These are phyloP conservation scores for Allium sativum DNA, from an alignment of 106 monocot genomes.

Conservation along the genomic window DNA sequence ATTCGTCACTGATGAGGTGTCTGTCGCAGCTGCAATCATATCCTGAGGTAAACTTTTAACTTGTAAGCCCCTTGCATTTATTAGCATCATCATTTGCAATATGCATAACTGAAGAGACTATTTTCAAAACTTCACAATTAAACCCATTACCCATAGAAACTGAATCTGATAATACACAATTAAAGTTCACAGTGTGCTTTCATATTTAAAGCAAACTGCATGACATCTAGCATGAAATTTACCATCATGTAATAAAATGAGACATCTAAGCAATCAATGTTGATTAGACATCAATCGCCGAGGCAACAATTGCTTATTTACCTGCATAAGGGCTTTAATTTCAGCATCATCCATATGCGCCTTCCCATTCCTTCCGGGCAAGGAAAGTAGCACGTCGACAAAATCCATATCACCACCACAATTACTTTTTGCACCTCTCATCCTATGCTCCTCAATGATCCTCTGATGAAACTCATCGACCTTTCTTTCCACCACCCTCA, in stretches of 20 bases:
- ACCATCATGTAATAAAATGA: no score
- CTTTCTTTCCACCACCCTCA: constrained; percentile 79
- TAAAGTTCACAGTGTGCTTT: no score
- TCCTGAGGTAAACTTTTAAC: constrained; percentile 27
- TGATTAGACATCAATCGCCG: constrained; percentile 66
- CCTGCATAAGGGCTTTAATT: constrained; percentile 90
- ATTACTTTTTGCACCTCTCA: constrained; percentile 11
- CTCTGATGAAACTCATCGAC: constrained; percentile 76
- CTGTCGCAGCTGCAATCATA: constrained; percentile 88
- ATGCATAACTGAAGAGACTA: no score
- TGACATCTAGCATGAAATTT: no score
- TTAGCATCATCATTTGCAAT: background rate
- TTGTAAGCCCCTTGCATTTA: background rate
- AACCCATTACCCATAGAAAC: no score
- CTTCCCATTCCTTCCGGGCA: constrained; percentile 77
- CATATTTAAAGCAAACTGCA: no score
- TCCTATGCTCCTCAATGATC: constrained; percentile 32
- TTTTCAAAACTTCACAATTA: no score
- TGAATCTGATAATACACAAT: no score
- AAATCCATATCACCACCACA: constrained; percentile 57
- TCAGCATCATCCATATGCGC: constrained; percentile 67
- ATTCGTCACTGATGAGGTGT: constrained; percentile 70
- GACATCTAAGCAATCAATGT: no score
- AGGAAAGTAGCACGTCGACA: constrained; percentile 80
- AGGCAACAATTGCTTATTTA: constrained; percentile 84